Base-by-base conservation (phyloP, 2,329 filamentous ascomycete genomes). In the Clarireedia hainanense region DNA sequence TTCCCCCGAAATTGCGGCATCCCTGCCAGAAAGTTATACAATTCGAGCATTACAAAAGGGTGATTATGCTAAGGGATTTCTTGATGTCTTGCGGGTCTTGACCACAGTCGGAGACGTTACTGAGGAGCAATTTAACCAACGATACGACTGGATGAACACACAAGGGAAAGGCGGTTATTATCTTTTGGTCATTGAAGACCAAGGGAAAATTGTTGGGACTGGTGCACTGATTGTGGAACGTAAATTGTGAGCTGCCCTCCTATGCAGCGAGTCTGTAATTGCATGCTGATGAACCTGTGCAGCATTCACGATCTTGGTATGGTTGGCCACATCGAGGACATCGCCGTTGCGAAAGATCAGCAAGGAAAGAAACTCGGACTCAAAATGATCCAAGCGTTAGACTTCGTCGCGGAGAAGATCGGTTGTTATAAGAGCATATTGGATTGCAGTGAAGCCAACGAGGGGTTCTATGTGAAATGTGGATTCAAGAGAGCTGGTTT, bases 381-480 rank as follows among this genome's bases (percentile, higher is more conserved):
- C 68, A 82, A 90, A 63, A 86, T 97, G 63, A 97, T 97, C 67
- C 89, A 97, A 75, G 91, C 92, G 6, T 80, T 99, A 68, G 91
- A 97, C 73, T 87, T 80, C 69, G 85, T 97, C 58, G 91, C 91
- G 55, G 84, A 89, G 70, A 82, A 90, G 70, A 85, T 94, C 57
- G 94, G 92, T 55, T 97, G 92, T 74, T 97, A 97, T 75, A 97
- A 94, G 86, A 91, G 85, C 62, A 97, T 99, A 64, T 81, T 97
- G 62, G 92, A 97, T 73, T 99, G 94, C 77, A 95, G 88, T 63
- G 92, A 96, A 73, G 83, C 87, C 65, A 99, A 97, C 71, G 91
- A 96, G 73, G 92, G 91, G 23, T 97, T 99, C 77, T 99, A 99
- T 72, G 80, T 96, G 72, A 97, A 97, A 80, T 97, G 94, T 73